Base-by-base conservation (phyloP, 2,329 filamentous ascomycete genomes). In the Colletotrichum phormii region DNA sequence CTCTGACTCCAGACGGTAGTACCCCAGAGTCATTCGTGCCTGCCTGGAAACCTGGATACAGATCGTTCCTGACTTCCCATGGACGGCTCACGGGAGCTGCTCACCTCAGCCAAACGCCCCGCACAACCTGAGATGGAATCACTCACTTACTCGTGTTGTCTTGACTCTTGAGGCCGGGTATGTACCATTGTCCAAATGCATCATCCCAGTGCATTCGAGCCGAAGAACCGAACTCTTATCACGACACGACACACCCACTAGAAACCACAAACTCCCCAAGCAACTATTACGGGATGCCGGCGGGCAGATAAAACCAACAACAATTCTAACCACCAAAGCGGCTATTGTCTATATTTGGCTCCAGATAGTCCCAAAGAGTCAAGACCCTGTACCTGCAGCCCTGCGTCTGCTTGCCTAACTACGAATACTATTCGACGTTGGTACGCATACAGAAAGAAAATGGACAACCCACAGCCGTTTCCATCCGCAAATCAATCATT, bases 401-500 rank as follows among this genome's bases (percentile, higher is more conserved):
- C 33, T n/a, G 60, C 60, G 26, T 31, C n/a, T 35, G 46, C 60
- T 46, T 33, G 29, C 26, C 26, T 29, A 35, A 60, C 22, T 24
- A 37, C 22, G 26, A 4, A n/a, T 35, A 4, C 29, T 15, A 55
- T 15, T 26, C 53, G 37, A 42, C 37, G 37, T 42, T 42, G 37
- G 18, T 8, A 42, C 37, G 15, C 37, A 42, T 55, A 55, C 24
- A 26, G 42, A 22, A n/a, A 49, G 42, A 35, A 29, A 18, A 46
- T 33, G 42, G n/a, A 31, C 51, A 64, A 33, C 62, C 49, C 46
- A 57, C 35, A 31, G 31, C 64, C 59, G 57, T 57, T 68, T 58
- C 57, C 64, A 53, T 72, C 59, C 11, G 31, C 65, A n/a, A 69
- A 68, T 31, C 59, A 64, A 66, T 46, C 59, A 69, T 65, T n/a